Percentiles rank a stretch among this genome's conserved stretches.
These are phyloP conservation scores for Malassezia psittaci DNA, from an alignment of 1,284 basidiomycete species.

Conservation along the genomic window DNA sequence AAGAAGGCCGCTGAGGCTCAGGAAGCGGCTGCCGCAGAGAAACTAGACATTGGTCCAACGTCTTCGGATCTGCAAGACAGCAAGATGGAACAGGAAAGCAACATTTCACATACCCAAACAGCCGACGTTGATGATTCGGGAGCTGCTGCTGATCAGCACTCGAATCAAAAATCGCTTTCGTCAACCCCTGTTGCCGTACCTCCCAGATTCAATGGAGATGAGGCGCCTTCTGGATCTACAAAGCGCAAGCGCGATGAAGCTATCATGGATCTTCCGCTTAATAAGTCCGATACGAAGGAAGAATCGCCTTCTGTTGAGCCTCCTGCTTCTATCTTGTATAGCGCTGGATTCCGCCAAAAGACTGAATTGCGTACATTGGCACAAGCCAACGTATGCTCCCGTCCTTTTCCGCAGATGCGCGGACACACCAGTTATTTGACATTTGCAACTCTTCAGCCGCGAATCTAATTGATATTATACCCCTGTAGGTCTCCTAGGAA, in stretches of 20 bases:
- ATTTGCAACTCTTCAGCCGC: conserved; percentile 40
- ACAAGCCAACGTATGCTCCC: conserved; percentile 10
- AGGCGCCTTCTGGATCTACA: neutral
- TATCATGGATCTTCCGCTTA: neutral
- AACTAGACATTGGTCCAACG: neutral
- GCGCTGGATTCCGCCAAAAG: conserved; percentile 14
- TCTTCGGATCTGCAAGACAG: neutral
- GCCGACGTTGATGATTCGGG: no score
- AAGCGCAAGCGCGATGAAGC: conserved; percentile 9
- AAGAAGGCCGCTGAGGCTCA: neutral
- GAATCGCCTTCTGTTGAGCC: conserved; percentile 3
- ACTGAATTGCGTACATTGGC: conserved; percentile 1
- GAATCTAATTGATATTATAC: conserved; percentile 13
- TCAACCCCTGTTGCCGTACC: neutral
- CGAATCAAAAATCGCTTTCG: neutral
- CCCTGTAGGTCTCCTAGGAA: conserved; percentile 17
- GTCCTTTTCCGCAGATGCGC: conserved; percentile 30
- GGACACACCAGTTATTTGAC: conserved; percentile 46
- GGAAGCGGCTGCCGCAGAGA: neutral
- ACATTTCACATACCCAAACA: no score
- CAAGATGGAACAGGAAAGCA: neutral
- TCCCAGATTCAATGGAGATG: neutral
- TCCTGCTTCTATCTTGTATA: conserved; percentile 11
- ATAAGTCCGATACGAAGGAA: neutral
- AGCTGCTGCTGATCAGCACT: no score